phyloP scores from a whole-genome alignment of 192 early-diverging fungal species.

The Backusella tarrabulga region DNA sequence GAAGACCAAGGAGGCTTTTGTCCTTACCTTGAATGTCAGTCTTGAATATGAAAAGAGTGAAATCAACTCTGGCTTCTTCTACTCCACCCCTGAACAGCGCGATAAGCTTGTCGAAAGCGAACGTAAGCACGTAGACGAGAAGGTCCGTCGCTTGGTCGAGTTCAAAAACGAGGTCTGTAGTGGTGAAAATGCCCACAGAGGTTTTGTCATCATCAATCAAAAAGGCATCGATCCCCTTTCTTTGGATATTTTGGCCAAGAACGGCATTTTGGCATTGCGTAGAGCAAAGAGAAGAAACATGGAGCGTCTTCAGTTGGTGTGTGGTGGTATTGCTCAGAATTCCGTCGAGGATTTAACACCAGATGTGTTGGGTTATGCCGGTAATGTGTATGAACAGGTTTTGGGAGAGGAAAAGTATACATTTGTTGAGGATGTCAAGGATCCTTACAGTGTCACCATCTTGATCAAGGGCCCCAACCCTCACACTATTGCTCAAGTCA shows the following conservation, averaged over 20 bases:
- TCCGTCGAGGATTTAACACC: slow-evolving; percentile 94
- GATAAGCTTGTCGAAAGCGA: slow-evolving; percentile 98
- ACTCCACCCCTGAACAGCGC: slow-evolving; percentile 96
- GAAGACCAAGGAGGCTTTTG: slow-evolving; percentile 81
- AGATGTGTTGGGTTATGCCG: slow-evolving; percentile 85
- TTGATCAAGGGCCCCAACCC: slow-evolving; percentile 94
- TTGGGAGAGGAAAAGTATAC: slow-evolving; percentile 98
- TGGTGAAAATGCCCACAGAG: slow-evolving; percentile 73
- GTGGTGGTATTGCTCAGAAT: slow-evolving; percentile 95
- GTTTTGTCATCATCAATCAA: slow-evolving; percentile 98
- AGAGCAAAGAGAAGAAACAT: slow-evolving; percentile 99
- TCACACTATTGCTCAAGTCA: slow-evolving; percentile 92
- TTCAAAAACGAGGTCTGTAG: slow-evolving; percentile 93
- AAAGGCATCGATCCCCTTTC: slow-evolving; percentile 99
- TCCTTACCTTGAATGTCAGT: slow-evolving; percentile 97
- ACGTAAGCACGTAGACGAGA: slow-evolving; percentile 92
- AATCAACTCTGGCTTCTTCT: slow-evolving; percentile 99
- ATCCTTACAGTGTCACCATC: slow-evolving; percentile 89
- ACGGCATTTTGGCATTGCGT: slow-evolving; percentile 91
- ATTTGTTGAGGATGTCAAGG: slow-evolving; percentile 94
- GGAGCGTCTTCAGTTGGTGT: slow-evolving; percentile 96
- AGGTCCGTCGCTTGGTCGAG: slow-evolving; percentile 92
- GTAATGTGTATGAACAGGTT: slow-evolving; percentile 93
- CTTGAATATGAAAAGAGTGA: slow-evolving; percentile 99
- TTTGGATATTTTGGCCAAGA: slow-evolving; percentile 94